Evolutionary conservation across 2,329 filamentous ascomycete genomes (phyloP).

Genomic region (Aspergillus fijiensis): DNA sequence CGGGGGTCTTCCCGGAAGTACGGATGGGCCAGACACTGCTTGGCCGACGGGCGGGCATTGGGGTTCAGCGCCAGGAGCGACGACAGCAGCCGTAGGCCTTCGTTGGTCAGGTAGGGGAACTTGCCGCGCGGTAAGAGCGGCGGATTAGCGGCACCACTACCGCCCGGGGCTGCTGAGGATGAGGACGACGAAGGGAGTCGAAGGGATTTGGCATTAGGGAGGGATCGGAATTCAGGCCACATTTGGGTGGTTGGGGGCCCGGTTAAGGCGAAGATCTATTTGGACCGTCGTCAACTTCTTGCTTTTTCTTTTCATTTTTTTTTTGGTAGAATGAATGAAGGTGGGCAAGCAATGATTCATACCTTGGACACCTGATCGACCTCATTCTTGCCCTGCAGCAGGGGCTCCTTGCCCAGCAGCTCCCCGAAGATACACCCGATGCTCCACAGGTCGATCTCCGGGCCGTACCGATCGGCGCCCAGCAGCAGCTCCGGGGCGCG

Average conservation of each 20-base stretch:
- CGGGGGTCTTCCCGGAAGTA: constrained; percentile 90
- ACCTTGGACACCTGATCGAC: constrained; percentile 79
- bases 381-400: constrained; percentile 88
- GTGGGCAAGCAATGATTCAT: constrained; percentile 7
- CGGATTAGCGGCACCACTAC: constrained; percentile 23
- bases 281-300: not conserved
- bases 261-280: constrained; percentile 80
- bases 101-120: constrained; percentile 77
- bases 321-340: too few species aligned
- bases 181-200: constrained; percentile 58
- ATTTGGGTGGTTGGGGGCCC: constrained; percentile 77
- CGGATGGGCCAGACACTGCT: constrained; percentile 71
- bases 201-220: constrained; percentile 82
- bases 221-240: constrained; percentile 83
- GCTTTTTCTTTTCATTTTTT: too few species aligned
- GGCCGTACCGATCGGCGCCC: constrained; percentile 71
- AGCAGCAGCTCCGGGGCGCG: constrained; percentile 86
- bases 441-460: constrained; percentile 90
- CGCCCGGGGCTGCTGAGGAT: constrained; percentile 26
- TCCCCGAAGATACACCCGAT: constrained; percentile 95
- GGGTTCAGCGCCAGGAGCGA: constrained; percentile 75
- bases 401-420: constrained; percentile 75
- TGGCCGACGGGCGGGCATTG: constrained; percentile 65
- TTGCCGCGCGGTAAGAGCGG: constrained; percentile 65
- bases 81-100: constrained; percentile 69